Evolutionary conservation across 805 yeast species (phyloP).

Genomic region (Grigorovia humatica): DNA sequence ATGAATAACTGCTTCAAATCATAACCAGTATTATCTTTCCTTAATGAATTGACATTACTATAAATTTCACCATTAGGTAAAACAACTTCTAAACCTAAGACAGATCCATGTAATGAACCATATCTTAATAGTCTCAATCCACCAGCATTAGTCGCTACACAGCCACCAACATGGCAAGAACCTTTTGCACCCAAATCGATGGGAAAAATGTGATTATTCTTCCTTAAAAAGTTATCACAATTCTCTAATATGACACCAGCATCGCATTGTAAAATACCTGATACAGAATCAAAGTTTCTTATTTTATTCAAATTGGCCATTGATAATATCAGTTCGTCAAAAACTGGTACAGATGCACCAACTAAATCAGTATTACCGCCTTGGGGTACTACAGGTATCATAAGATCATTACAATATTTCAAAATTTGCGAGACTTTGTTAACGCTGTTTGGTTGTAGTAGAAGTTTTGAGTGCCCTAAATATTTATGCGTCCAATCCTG

Average conservation of each 20-base stretch:
- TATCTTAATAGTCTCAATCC: constrained; percentile 80
- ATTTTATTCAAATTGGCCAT: constrained; percentile 63
- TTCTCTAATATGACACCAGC: constrained; percentile 83
- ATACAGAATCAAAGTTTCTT: constrained; percentile 67
- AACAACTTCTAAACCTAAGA: constrained; percentile 87
- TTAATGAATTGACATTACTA: constrained; percentile 69
- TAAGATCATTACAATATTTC: constrained; percentile 67
- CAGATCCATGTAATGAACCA: constrained; percentile 88
- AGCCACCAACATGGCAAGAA: constrained; percentile 92
- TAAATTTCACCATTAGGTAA: constrained; percentile 78
- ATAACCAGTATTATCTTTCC: constrained; percentile 94
- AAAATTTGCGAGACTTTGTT: constrained; percentile 69
- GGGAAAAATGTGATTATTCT: constrained; percentile 84
- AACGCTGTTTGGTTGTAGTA: constrained; percentile 72
- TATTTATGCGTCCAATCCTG: constrained; percentile 95
- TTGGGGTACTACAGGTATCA: constrained; percentile 85
- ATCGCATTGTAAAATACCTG: constrained; percentile 82
- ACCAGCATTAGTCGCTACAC: constrained; percentile 93
- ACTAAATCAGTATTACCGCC: constrained; percentile 96
- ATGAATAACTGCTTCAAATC: constrained; percentile 87
- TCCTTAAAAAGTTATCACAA: constrained; percentile 70
- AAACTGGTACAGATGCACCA: constrained; percentile 88
- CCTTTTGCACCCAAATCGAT: constrained; percentile 94
- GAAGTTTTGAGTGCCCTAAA: constrained; percentile 73
- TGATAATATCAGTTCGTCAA: constrained; percentile 77